Evolutionary conservation across 2,329 filamentous ascomycete species (phyloP), one percentile per base, ranked within the genome.

Genomic region (Verticillium tricorpus): DNA sequence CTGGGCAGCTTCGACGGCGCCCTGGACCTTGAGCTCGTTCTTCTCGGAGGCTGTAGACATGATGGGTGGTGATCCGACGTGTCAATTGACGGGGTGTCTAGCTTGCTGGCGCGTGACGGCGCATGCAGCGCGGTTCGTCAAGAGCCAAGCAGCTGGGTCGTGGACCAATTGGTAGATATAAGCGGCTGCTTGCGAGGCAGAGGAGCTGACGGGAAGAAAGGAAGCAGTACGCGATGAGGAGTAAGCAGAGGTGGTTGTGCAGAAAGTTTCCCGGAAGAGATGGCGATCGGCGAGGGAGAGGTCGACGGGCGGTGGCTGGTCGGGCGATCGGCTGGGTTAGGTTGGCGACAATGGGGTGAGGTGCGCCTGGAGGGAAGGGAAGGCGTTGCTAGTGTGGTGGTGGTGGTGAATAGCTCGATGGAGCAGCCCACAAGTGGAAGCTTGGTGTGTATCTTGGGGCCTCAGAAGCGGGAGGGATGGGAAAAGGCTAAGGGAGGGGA

Each of bases 1-100:
- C 64, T 82, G 83, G 61, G 93, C 88, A 63, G 91, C 90, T 72
- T 95, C 90, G 63, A 94, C 80, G 66, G 87, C 89, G 67, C 89
- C 91, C 77, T 96, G 88, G 74, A 89, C 83, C 85, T 93, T 96
- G 75, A 92, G 84, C 84, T 96, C 92, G 63, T 63, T 72, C 69
- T 63, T 71, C 59, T 71, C 70, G 56, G 73, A 71, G 58, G 71
- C 69, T 34, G 61, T 61, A 55, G 64, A 57, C 74, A 75, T 75
- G 57, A 39, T 66, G 67, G 57, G 5, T 63, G 58, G 19, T 31
- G 45, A 37, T 40, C 56, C 7, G 25, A 19, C 57, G 52, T 45
- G 58, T 65, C 65, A 64, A 62, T 63, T 64, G 60, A 57, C 45
- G 19, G 56, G 34, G 52, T 37, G 52, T 60, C 61, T 60, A 64